Evolutionary conservation across 1,139 yeast genomes (phyloP).

Genomic region (Meyerozyma carpophila): DNA sequence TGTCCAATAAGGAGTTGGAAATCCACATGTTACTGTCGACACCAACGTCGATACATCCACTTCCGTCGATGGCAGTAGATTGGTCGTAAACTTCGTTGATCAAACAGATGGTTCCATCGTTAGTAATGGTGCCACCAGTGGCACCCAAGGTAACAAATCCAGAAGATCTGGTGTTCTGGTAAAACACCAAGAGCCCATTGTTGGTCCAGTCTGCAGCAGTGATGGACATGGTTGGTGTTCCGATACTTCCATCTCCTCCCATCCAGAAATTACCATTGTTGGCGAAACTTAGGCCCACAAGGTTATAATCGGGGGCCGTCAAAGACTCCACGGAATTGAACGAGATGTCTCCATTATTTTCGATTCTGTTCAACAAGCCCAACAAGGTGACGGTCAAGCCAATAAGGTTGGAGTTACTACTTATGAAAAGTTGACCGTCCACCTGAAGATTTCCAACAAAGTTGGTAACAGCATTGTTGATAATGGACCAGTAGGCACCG

Average conservation of each 20-base stretch:
- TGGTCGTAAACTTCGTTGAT: constrained; percentile 19
- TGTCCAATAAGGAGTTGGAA: constrained; percentile 11
- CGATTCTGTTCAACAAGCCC: constrained; percentile 7
- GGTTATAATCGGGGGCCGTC: constrained; percentile 8
- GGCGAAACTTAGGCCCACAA: constrained; percentile 7
- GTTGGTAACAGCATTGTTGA: constrained; percentile 17
- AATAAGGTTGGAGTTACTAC: constrained; percentile 5
- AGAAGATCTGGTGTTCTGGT: constrained; percentile 9
- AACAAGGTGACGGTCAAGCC: constrained; percentile 10
- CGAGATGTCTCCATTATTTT: constrained; percentile 11
- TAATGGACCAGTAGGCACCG: constrained; percentile 24
- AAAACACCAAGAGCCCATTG: constrained; percentile 14
- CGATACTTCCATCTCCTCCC: constrained; percentile 4
- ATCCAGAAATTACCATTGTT: constrained; percentile 10
- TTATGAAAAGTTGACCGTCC: constrained; percentile 6
- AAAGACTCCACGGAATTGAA: constrained; percentile 10
- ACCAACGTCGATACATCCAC: constrained; percentile 25
- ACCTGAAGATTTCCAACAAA: constrained; percentile 7
- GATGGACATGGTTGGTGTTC: constrained; percentile 11
- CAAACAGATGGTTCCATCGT: constrained; percentile 28
- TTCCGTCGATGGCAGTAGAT: constrained; percentile 19
- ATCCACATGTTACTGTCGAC: constrained; percentile 16
- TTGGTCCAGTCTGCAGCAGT: constrained; percentile 15
- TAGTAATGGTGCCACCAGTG: constrained; percentile 12
- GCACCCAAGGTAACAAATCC: constrained; percentile 14